Evolutionary conservation across 1,284 basidiomycete species (phyloP).

Genomic region (Ganoderma multipileum): DNA sequence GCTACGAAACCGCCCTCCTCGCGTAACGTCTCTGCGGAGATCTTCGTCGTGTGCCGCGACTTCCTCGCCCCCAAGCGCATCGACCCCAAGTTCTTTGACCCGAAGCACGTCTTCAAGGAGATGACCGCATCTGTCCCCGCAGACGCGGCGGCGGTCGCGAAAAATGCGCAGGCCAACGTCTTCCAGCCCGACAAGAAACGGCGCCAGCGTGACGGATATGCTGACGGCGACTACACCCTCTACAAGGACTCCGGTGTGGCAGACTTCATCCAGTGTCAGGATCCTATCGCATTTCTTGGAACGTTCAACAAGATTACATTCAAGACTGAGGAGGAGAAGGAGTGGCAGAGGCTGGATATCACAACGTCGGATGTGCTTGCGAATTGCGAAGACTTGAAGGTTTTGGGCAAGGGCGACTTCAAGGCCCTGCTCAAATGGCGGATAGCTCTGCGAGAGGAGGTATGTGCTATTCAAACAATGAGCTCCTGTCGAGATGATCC

Average conservation of each 20-base stretch:
- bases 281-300: slow-evolving; percentile 87
- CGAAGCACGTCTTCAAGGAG: slow-evolving; percentile 98
- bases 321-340: slow-evolving; percentile 84
- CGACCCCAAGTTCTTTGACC: slow-evolving; percentile 98
- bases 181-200: slow-evolving; percentile 98
- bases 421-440: slow-evolving; percentile 95
- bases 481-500: neutral
- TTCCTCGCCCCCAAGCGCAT: slow-evolving; percentile 96
- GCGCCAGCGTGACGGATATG: slow-evolving; percentile 93
- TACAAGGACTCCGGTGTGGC: slow-evolving; percentile 80
- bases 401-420: slow-evolving; percentile 98
- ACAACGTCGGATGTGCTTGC: slow-evolving; percentile 84
- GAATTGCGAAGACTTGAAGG: slow-evolving; percentile 93
- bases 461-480: slow-evolving; percentile 36
- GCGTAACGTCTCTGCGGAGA: slow-evolving; percentile 98
- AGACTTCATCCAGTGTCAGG: slow-evolving; percentile 77
- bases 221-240: slow-evolving; percentile 92
- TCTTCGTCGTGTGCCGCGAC: slow-evolving; percentile 98
- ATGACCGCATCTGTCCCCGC: slow-evolving; percentile 59
- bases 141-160: slow-evolving; percentile 56
- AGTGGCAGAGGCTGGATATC: slow-evolving; percentile 77
- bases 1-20: slow-evolving; percentile 99
- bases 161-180: slow-evolving; percentile 84
- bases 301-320: slow-evolving; percentile 88
- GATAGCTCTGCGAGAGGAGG: slow-evolving; percentile 83